Percentiles rank a stretch among this genome's conserved stretches.
phyloP scores from a whole-genome alignment of 2,329 filamentous ascomycete genomes.

The Scedosporium minutisporum region DNA sequence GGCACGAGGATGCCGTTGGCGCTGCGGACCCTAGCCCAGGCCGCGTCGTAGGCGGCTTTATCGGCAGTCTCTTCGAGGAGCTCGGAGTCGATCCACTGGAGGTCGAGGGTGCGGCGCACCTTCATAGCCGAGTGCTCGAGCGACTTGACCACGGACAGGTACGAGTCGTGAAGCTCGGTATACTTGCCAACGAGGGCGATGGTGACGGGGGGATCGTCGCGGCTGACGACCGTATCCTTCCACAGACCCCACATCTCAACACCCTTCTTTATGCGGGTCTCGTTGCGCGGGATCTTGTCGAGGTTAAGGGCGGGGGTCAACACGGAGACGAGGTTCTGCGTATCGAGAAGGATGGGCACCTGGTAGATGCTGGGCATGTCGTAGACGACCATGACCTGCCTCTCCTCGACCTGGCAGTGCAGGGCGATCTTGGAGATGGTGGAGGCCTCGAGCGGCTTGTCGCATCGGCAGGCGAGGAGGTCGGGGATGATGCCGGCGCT shows the following conservation, averaged over 20 bases:
- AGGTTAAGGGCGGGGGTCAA: slow-evolving; percentile 58
- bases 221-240: slow-evolving; percentile 59
- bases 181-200: slow-evolving; percentile 95
- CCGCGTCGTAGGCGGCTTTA: slow-evolving; percentile 63
- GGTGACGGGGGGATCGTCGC: slow-evolving; percentile 58
- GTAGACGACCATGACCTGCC: slow-evolving; percentile 82
- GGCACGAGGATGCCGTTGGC: slow-evolving; percentile 57
- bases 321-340: slow-evolving; percentile 65
- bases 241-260: slow-evolving; percentile 67
- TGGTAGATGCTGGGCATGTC: slow-evolving; percentile 90
- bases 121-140: slow-evolving; percentile 89
- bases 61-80: slow-evolving; percentile 64
- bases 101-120: slow-evolving; percentile 66
- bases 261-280: slow-evolving; percentile 51
- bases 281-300: slow-evolving; percentile 42
- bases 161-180: slow-evolving; percentile 72
- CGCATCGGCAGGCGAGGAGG: slow-evolving; percentile 83
- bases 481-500: slow-evolving; percentile 68
- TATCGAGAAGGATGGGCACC: slow-evolving; percentile 81
- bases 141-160: slow-evolving; percentile 74
- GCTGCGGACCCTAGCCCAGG: slow-evolving; percentile 71
- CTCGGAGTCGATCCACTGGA: slow-evolving; percentile 78
- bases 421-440: slow-evolving; percentile 82
- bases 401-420: slow-evolving; percentile 75
- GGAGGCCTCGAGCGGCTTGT: slow-evolving; percentile 58